Base-by-base conservation (phyloP, 306 rosid species). In the Fragaria ananassa region DNA sequence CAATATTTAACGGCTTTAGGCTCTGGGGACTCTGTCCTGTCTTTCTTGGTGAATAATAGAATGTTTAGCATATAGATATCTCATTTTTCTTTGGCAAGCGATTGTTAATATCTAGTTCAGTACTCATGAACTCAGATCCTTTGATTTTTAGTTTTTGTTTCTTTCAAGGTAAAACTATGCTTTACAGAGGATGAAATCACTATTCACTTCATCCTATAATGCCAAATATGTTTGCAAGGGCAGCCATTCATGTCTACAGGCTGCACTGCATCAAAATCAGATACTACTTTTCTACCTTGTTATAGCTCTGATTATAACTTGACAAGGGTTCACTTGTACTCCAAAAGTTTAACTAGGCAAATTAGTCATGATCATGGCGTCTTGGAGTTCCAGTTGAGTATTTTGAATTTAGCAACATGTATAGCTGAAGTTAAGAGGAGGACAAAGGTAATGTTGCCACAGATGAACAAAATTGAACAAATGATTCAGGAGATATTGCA, bases 41-140 rank as follows among this genome's bases (percentile, higher is more conserved):
- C 46, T 41, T n/a, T 67, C 50, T 67, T 39, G 70, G 51, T 46
- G 51, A 66, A 66, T 66, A 31, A 62, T 64, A 64, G 21, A 62
- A 34, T 34, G 46, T 35, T 2, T 18, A 19, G 70, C 70, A 17
- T 37, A 27, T 37, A 27, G 25, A 47, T 46, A n/a, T n/a, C 29
- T n/a, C 4, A 25, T 23, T 13, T 44, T 6, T 68, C 27, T 5
- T 23, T 42, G 35, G 67, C 19, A 29, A 62, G n/a, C 17, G n/a
- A 62, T 62, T 31, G 44, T 62, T 62, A 62, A 62, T 62, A 14
- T 34, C 9, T 29, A 7, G 68, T 27, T 62, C 23, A 31, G n/a
- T 31, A 29, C 68, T 62, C 14, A 31, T 62, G 44, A 62, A 31
- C 68, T 62, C 21, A 5, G 44, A 29, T 1, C 19, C 41, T 61